phyloP scores from a whole-genome alignment of 2,329 filamentous ascomycete genomes.

The Colletotrichum liriopes region DNA sequence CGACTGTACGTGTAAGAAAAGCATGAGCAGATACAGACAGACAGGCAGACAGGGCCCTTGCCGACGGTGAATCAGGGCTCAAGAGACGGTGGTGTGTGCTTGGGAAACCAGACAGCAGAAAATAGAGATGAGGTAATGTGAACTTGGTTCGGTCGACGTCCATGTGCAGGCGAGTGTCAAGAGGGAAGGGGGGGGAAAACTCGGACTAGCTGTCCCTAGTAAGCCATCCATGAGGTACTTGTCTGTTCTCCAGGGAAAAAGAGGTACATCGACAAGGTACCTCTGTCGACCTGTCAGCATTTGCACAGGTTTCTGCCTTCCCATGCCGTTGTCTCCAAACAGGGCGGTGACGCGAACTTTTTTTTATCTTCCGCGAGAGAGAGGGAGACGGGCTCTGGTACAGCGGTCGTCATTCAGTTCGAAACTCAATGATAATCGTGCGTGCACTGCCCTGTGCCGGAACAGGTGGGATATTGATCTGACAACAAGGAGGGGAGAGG shows the following conservation, averaged over 20 bases:
- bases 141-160: constrained; percentile 40
- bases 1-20: constrained; percentile 13
- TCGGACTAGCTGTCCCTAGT: constrained; percentile 25
- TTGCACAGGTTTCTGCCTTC: constrained; percentile 26
- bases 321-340: constrained; percentile 17
- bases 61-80: constrained; percentile 9
- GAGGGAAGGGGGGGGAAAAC: constrained; percentile 4
- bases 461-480: not conserved
- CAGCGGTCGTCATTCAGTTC: too few species aligned
- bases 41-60: constrained; percentile 17
- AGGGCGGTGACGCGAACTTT: constrained; percentile 39
- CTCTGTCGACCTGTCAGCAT: constrained; percentile 19
- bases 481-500: not conserved
- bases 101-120: constrained; percentile 26
- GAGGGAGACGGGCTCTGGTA: not conserved
- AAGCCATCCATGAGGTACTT: constrained; percentile 1
- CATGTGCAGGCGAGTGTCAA: constrained; percentile 35
- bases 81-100: constrained; percentile 37
- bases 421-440: not conserved
- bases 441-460: constrained; percentile 4
- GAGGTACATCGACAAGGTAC: constrained; percentile 21
- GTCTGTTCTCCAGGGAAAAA: constrained; percentile 14
- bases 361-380: too few species aligned
- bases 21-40: constrained; percentile 9
- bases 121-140: constrained; percentile 37